Base-by-base conservation (phyloP, 2,329 filamentous ascomycete species). In the Dryadomyces quercivorus region DNA sequence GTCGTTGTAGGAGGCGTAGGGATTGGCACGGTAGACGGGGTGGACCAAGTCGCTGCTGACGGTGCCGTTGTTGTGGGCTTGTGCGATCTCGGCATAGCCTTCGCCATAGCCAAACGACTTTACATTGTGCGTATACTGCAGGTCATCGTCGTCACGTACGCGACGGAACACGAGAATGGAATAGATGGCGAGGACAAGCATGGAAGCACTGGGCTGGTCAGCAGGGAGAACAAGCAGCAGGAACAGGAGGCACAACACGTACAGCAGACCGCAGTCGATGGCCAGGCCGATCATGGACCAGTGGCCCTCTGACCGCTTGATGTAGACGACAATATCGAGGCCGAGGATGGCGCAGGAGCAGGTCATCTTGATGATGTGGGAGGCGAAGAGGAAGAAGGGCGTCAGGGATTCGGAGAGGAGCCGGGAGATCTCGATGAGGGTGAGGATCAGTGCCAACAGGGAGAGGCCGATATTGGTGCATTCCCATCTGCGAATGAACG, bases 321-420 rank as follows among this genome's bases (percentile, higher is more conserved):
- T 63, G 57, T 77, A 76, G n/a, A 78, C 69, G 40, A 77, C 69
- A 26, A 78, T 64, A 56, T 81, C 76, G 26, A 81, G 67, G 1
- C 67, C 73, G 22, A 81, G 65, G 26, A 76, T 73, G 40, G 70
- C 71, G 7, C 67, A 59, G 0, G 75, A 70, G 20, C 76, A 70
- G 0, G 71, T 69, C 46, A 75, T 58, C 59, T 79, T 80, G 61
- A 80, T 59, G 55, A 74, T 63, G 56, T 78, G 73, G 18, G 72
- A 73, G 58, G 75, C 73, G 3, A 81, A 64, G 68, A 81, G 72
- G 5, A 72, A 73, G 64, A 77, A 74, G 2, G 78, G 77, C 12
- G 78, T 80, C 53, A 81, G 63, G 1, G 72, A 70, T 62, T 80
- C 67, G 45, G 72, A 67, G 34, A 73, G 57, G 26, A 69, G 61